Base-by-base conservation (phyloP, 2,329 filamentous ascomycete species). In the Didymella arachidicola region DNA sequence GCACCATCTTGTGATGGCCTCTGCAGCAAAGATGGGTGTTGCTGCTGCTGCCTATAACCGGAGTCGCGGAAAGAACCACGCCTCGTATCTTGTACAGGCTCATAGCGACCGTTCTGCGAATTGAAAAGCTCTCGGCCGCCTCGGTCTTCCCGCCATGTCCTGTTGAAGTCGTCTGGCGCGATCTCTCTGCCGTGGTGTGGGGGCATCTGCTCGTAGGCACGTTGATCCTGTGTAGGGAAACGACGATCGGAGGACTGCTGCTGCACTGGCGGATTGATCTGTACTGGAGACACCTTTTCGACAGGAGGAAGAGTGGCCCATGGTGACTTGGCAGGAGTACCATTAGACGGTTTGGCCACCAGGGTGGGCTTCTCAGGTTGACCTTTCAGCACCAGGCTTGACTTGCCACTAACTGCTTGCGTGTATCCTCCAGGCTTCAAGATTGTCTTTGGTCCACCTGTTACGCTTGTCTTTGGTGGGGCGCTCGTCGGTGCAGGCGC, bases 31-130 rank as follows among this genome's bases (percentile, higher is more conserved):
- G 92, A 85, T 25, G 92, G 90, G 64, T 59, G 56, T 25, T 54
- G 56, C 10, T 50, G 56, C 19, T 94, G 89, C 64, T 94, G 89
- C 47, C 90, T 87, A 56, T 86, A 83, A 60, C 86, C 83, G 53
- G 95, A 91, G 54, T 87, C 85, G 50, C 90, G 86, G 63, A 86
- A 80, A 29, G 89, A 87, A 18, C 71, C 87, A 64, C 92, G 87
- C 36, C 93, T 88, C 62, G 79, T 82, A 54, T 97, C 92, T 51
- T 85, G 82, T 3, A 93, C 94, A 16, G 93, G 93, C 73, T 98
- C 94, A 68, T 97, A 96, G 49, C 92, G 89, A 18, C 94, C 94
- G 53, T 92, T 97, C 54, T 96, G 90, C n/a, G 94, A 96, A 74
- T 98, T 97, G 79, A 88, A 98, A 0, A 98, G 82, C 75, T 98